A percentile compares a stretch with the other conserved stretches of the same genome.
These are phyloP conservation scores for Talaromyces sp. DNA, from an alignment of 2,329 filamentous ascomycete species.

Conservation along the genomic window DNA sequence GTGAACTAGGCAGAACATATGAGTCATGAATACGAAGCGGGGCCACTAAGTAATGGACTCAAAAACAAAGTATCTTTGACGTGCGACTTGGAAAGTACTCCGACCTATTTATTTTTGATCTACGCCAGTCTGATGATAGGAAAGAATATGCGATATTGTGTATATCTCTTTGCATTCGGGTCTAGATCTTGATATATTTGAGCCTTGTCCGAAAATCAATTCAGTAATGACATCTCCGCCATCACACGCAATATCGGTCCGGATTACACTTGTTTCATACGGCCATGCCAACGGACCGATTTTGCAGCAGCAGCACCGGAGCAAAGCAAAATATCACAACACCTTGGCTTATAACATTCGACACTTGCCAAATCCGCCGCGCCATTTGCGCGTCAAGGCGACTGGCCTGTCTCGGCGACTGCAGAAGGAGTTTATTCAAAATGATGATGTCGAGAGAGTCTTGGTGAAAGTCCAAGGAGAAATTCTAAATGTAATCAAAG, in stretches of 20 bases:
- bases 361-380: conserved; percentile 1
- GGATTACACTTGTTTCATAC: background rate
- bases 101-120: background rate
- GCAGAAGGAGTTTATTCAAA: background rate
- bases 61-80: background rate
- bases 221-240: background rate
- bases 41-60: background rate
- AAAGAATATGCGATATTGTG: background rate
- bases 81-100: background rate
- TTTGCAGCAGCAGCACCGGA: background rate
- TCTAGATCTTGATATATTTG: background rate
- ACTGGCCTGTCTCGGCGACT: background rate
- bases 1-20: background rate
- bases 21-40: background rate
- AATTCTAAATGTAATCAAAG: background rate
- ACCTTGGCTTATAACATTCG: background rate
- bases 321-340: background rate
- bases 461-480: background rate
- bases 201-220: background rate
- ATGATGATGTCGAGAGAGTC: background rate
- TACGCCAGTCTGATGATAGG: background rate
- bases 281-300: background rate
- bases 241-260: background rate
- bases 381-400: background rate
- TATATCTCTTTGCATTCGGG: background rate